These are phyloP conservation scores for Bipolaris gigantea DNA, from an alignment of 2,329 filamentous ascomycete genomes.

Conservation along the genomic window DNA sequence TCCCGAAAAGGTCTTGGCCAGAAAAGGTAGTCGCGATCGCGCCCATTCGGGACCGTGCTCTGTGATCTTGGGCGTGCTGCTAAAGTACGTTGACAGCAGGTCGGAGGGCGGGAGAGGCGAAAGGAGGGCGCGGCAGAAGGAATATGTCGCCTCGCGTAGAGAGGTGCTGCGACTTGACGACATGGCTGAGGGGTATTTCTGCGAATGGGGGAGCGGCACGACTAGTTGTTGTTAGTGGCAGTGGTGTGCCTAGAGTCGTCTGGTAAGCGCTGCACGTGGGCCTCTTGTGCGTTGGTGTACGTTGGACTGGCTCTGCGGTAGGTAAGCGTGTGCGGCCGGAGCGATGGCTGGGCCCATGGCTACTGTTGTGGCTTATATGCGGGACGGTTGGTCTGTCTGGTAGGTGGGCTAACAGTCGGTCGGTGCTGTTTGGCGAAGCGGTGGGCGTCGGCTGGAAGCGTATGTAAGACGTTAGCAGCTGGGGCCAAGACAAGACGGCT, in stretches of 20 bases:
- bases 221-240: neutral
- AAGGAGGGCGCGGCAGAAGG: slow-evolving; percentile 37
- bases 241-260: neutral
- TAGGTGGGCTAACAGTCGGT: slow-evolving; percentile 11
- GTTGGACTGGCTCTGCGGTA: neutral
- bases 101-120: slow-evolving; percentile 26
- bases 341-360: slow-evolving; percentile 3
- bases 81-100: slow-evolving; percentile 36
- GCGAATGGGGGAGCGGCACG: slow-evolving; percentile 1
- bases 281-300: neutral
- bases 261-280: slow-evolving; percentile 6
- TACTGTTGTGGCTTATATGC: slow-evolving; percentile 2
- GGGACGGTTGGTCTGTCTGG: slow-evolving; percentile 8
- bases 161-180: slow-evolving; percentile 15
- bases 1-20: slow-evolving; percentile 44
- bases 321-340: neutral
- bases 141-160: slow-evolving; percentile 29
- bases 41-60: slow-evolving; percentile 49
- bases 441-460: slow-evolving; percentile 14
- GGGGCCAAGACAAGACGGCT: neutral
- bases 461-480: slow-evolving; percentile 14
- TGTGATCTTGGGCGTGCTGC: slow-evolving; percentile 39
- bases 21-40: slow-evolving; percentile 43
- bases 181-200: slow-evolving; percentile 11
- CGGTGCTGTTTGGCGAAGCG: slow-evolving; percentile 10